Conservation (phyloP, 352 stramenopile species). For the Blastocystis sp. region DNA sequence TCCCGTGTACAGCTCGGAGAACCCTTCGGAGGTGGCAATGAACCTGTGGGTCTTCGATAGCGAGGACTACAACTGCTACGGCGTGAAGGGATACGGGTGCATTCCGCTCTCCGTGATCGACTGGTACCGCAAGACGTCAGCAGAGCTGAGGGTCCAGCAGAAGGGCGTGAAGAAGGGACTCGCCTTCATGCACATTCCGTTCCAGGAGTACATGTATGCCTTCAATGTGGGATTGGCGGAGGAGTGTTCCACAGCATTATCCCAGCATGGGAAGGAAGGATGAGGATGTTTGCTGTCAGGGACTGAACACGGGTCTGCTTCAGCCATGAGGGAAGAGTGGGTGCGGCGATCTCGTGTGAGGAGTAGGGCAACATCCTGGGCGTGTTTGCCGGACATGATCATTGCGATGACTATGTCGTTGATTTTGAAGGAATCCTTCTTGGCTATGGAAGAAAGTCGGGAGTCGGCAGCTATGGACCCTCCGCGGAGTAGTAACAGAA, state of each 20-base stretch:
- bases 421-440: conserved; percentile 8
- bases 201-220: conserved; percentile 61
- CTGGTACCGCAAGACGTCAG: conserved; percentile 12
- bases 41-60: conserved; percentile 67
- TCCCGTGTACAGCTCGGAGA: conserved; percentile 48
- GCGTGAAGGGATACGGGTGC: conserved; percentile 22
- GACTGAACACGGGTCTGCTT: background rate
- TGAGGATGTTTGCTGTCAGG: background rate
- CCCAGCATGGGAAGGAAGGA: conserved; percentile 42
- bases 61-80: conserved; percentile 19
- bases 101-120: conserved; percentile 49
- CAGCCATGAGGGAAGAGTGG: background rate
- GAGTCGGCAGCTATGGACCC: background rate
- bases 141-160: conserved; percentile 24
- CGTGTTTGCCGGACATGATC: conserved; percentile 1
- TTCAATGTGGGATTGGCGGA: background rate
- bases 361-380: background rate
- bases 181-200: conserved; percentile 67
- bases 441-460: background rate
- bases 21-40: conserved; percentile 52
- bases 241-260: conserved; percentile 31
- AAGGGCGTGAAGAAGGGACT: background rate
- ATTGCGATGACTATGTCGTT: background rate
- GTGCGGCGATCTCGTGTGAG: background rate
- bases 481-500: background rate